Conservation (phyloP, 352 stramenopile genomes). For the Blastocystis sp. region DNA sequence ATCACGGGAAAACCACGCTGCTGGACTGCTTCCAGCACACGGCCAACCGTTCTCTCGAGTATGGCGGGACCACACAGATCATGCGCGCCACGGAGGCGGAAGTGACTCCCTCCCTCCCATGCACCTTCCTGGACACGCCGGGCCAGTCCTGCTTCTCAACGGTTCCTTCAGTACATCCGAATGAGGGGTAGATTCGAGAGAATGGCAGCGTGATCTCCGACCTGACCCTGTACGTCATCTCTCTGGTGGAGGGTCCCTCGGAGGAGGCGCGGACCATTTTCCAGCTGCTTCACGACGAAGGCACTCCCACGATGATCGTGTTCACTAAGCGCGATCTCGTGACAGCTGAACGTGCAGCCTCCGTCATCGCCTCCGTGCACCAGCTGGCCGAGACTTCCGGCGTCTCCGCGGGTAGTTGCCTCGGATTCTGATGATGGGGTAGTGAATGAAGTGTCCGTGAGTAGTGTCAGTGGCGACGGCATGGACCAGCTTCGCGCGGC, state of each 20-base stretch:
- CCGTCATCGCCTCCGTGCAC: not conserved
- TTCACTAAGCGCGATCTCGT: slow-evolving; percentile 64
- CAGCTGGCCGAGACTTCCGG: not conserved
- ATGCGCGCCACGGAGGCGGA: slow-evolving; percentile 17
- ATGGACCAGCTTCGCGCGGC: slow-evolving; percentile 10
- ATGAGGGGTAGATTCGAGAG: slow-evolving; percentile 58
- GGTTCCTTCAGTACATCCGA: not conserved
- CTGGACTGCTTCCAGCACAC: slow-evolving; percentile 43
- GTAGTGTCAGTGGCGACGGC: slow-evolving; percentile 9
- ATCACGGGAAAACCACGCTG: slow-evolving; percentile 62
- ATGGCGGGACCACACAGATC: slow-evolving; percentile 55
- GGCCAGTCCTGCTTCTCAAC: slow-evolving; percentile 58
- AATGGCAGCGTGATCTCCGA: slow-evolving; percentile 58
- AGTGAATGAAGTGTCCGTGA: slow-evolving; percentile 29
- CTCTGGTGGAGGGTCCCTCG: slow-evolving; percentile 48
- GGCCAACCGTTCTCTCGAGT: slow-evolving; percentile 41
- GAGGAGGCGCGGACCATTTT: slow-evolving; percentile 41
- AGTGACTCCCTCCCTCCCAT: not conserved
- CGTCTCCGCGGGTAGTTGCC: slow-evolving; percentile 16
- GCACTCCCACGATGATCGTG: slow-evolving; percentile 18
- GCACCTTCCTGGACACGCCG: slow-evolving; percentile 57
- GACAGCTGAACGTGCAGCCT: not conserved
- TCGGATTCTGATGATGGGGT: not conserved
- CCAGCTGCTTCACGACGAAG: slow-evolving; percentile 15
- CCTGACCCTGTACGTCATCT: slow-evolving; percentile 51